Percentiles rank a stretch among this genome's conserved stretches.
These are phyloP conservation scores for Discostella stelligeroides DNA, from an alignment of 108 stramenopile genomes.

Conservation along the genomic window DNA sequence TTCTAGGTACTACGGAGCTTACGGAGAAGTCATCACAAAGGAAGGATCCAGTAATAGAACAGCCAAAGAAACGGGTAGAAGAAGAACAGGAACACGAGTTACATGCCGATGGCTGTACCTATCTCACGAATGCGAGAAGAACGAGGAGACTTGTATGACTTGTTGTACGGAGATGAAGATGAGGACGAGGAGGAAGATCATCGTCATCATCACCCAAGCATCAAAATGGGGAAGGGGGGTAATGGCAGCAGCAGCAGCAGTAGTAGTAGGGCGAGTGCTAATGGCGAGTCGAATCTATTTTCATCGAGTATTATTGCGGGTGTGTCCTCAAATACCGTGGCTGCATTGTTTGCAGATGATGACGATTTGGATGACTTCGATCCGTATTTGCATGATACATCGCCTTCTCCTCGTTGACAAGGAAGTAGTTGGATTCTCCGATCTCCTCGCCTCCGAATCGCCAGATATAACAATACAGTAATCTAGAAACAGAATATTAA, in stretches of 20 bases:
- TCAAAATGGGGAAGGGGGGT: background rate
- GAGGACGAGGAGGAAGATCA: constrained; percentile 5
- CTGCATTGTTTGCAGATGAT: constrained; percentile 4
- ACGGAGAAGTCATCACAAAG: constrained; percentile 13
- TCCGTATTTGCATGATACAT: constrained; percentile 4
- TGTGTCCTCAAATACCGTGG: constrained; percentile 8
- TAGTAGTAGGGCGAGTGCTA: no score
- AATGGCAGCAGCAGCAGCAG: no score
- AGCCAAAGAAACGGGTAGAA: background rate
- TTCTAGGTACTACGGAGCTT: background rate
- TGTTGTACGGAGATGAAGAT: constrained; percentile 79
- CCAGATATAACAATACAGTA: no score
- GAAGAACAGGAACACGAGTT: constrained; percentile 12
- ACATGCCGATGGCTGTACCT: constrained; percentile 65
- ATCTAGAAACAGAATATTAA: no score
- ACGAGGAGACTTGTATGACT: constrained; percentile 81
- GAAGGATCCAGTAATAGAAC: constrained; percentile 27
- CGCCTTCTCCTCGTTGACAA: background rate
- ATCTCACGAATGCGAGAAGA: constrained; percentile 71
- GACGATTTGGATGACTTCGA: background rate
- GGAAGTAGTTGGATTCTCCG: background rate
- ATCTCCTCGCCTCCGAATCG: no score
- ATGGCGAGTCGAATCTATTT: background rate
- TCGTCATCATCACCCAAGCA: background rate
- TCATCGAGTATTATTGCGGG: background rate